Evolutionary conservation across 352 stramenopile species (phyloP).

Genomic region (Pythium chondricola): DNA sequence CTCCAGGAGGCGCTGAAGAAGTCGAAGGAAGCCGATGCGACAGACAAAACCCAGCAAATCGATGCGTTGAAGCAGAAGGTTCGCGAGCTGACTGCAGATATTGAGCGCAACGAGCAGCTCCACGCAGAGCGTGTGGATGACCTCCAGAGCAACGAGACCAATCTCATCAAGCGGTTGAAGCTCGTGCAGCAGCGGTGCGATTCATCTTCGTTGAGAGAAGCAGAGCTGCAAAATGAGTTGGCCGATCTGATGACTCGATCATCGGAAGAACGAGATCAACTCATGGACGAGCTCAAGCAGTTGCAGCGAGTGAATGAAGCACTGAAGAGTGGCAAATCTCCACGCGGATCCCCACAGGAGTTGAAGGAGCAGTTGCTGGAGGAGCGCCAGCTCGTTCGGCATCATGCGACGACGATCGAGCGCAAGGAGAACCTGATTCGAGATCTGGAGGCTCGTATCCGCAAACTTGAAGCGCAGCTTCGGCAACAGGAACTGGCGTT

Average conservation of each 20-base stretch:
- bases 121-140: slow-evolving; percentile 16
- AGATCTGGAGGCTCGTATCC: slow-evolving; percentile 11
- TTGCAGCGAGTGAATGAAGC: slow-evolving; percentile 12
- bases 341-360: slow-evolving; percentile 16
- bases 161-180: slow-evolving; percentile 24
- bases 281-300: slow-evolving; percentile 32
- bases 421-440: slow-evolving; percentile 16
- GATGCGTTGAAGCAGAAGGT: slow-evolving; percentile 11
- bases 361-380: slow-evolving; percentile 12
- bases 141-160: slow-evolving; percentile 21
- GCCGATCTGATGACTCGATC: slow-evolving; percentile 21
- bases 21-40: slow-evolving; percentile 5
- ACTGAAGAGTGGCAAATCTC: slow-evolving; percentile 14
- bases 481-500: slow-evolving; percentile 3
- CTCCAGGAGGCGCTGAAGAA: slow-evolving; percentile 14
- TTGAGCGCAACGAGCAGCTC: slow-evolving; percentile 14
- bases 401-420: slow-evolving; percentile 13
- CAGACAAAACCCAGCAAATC: slow-evolving; percentile 9
- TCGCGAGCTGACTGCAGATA: slow-evolving; percentile 4
- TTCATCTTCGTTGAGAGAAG: slow-evolving; percentile 15
- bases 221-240: slow-evolving; percentile 53
- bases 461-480: slow-evolving; percentile 10
- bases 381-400: slow-evolving; percentile 10
- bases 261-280: slow-evolving; percentile 43
- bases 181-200: slow-evolving; percentile 19